Evolutionary conservation across 768 basidiomycete species (phyloP).

Genomic region (Cystoderma amianthinum): DNA sequence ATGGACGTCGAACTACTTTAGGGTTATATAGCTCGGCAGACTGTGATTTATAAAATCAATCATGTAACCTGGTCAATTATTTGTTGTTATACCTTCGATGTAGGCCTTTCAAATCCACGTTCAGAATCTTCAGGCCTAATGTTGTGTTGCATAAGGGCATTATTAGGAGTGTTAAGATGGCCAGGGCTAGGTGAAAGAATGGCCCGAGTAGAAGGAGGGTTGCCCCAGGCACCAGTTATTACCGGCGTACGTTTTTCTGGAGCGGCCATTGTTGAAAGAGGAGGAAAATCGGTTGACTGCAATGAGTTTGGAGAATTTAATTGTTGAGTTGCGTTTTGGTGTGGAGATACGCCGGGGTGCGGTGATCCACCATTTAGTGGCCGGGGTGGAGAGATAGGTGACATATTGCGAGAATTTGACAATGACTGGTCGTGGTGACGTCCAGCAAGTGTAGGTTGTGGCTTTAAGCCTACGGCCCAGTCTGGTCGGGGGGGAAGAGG

Average conservation of each 20-base stretch:
- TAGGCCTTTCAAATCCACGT: conserved; percentile 37
- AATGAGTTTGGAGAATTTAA: conserved; percentile 27
- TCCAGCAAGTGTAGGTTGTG: conserved; percentile 59
- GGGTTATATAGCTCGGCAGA: conserved; percentile 28
- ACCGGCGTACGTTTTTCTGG: conserved; percentile 48
- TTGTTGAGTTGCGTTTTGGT: conserved; percentile 20
- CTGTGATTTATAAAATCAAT: conserved; percentile 7
- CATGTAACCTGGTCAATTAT: background rate
- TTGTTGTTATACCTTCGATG: conserved; percentile 31
- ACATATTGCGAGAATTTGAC: conserved; percentile 30
- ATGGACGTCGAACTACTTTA: conserved; percentile 19
- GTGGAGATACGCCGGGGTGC: conserved; percentile 19
- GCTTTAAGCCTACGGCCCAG: conserved; percentile 83
- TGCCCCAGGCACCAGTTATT: conserved; percentile 67
- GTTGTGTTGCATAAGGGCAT: conserved; percentile 11
- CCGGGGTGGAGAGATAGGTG: conserved; percentile 33
- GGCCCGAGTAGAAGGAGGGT: conserved; percentile 42
- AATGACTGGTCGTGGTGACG: conserved; percentile 48
- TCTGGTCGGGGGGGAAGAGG: conserved; percentile 81
- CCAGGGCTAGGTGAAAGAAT: conserved; percentile 35
- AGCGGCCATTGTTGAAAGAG: conserved; percentile 40
- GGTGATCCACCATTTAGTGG: conserved; percentile 22
- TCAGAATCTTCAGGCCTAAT: conserved; percentile 39
- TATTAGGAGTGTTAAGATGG: conserved; percentile 17
- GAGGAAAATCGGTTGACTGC: conserved; percentile 66